Conservation (phyloP, 805 yeast species). For the Wickerhamiella lipophila region DNA sequence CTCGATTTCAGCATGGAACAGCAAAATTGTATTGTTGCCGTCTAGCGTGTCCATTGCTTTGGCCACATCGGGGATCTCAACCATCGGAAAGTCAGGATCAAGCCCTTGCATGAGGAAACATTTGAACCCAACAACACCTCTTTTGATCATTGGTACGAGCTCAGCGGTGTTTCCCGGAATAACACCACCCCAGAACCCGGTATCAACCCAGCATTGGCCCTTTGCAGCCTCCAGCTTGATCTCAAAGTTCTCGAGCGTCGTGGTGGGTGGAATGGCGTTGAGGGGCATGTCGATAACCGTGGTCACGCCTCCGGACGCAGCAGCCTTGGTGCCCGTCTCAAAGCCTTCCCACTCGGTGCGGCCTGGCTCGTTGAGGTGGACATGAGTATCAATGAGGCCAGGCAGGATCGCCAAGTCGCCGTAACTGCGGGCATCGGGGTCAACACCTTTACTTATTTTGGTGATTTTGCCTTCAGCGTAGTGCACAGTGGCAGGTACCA, state of each 20-base stretch:
- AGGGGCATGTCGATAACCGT: conserved; percentile 94
- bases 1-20: conserved; percentile 93
- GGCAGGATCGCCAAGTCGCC: conserved; percentile 64
- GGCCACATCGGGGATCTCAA: conserved; percentile 49
- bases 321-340: conserved; percentile 90
- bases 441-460: conserved; percentile 29
- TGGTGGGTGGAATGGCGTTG: conserved; percentile 92
- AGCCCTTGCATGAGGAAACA: conserved; percentile 89
- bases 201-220: conserved; percentile 81
- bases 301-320: conserved; percentile 93
- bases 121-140: conserved; percentile 90
- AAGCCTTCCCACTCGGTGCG: conserved; percentile 98
- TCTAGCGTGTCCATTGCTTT: conserved; percentile 53
- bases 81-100: conserved; percentile 91
- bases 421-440: conserved; percentile 36
- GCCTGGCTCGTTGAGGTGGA: conserved; percentile 94
- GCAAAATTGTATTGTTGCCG: conserved; percentile 53
- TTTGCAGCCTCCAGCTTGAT: conserved; percentile 65
- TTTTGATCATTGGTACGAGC: conserved; percentile 58
- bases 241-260: conserved; percentile 63
- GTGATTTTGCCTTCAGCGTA: conserved; percentile 45
- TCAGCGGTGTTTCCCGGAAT: conserved; percentile 65
- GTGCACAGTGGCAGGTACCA: conserved; percentile 23
- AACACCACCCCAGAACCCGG: conserved; percentile 94
- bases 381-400: conserved; percentile 88